phyloP scores from a whole-genome alignment of 2,329 filamentous ascomycete species.

The Ophiocordyceps sinensis region DNA sequence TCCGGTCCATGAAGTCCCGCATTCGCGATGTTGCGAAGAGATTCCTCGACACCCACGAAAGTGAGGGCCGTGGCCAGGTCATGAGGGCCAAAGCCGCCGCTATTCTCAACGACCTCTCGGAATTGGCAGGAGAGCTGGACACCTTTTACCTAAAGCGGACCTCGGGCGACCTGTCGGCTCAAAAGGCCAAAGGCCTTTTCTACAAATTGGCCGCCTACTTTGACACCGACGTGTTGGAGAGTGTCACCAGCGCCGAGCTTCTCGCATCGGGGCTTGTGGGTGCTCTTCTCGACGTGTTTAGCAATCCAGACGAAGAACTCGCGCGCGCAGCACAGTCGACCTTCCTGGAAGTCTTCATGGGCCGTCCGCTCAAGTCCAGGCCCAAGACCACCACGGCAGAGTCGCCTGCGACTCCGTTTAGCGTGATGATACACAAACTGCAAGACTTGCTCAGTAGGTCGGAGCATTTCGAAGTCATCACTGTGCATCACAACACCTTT shows the following conservation, averaged over 20 bases:
- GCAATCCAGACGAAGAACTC: constrained; percentile 47
- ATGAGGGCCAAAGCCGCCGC: constrained; percentile 67
- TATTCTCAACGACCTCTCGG: constrained; percentile 60
- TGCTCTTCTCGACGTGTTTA: constrained; percentile 69
- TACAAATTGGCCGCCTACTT: constrained; percentile 68
- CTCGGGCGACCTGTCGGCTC: constrained; percentile 26
- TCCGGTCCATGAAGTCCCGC: constrained; percentile 43
- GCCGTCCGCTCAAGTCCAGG: constrained; percentile 50
- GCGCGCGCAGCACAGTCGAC: constrained; percentile 59
- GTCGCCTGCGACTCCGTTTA: constrained; percentile 71
- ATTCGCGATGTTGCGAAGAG: constrained; percentile 66
- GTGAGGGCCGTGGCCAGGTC: constrained; percentile 51
- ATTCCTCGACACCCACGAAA: constrained; percentile 75
- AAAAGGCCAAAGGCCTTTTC: constrained; percentile 54
- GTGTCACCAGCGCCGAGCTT: constrained; percentile 89
- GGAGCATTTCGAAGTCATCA: constrained; percentile 95
- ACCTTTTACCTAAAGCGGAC: constrained; percentile 49
- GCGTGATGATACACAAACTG: constrained; percentile 80
- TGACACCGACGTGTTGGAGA: constrained; percentile 74
- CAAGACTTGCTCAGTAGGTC: constrained; percentile 93
- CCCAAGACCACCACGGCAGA: constrained; percentile 49
- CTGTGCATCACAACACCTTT: constrained; percentile 82
- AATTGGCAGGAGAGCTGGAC: constrained; percentile 57
- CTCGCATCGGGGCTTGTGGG: constrained; percentile 82
- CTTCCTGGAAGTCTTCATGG: constrained; percentile 91